These are phyloP conservation scores for Syzygium grande DNA, from an alignment of 345 rosid genomes.

Conservation along the genomic window DNA sequence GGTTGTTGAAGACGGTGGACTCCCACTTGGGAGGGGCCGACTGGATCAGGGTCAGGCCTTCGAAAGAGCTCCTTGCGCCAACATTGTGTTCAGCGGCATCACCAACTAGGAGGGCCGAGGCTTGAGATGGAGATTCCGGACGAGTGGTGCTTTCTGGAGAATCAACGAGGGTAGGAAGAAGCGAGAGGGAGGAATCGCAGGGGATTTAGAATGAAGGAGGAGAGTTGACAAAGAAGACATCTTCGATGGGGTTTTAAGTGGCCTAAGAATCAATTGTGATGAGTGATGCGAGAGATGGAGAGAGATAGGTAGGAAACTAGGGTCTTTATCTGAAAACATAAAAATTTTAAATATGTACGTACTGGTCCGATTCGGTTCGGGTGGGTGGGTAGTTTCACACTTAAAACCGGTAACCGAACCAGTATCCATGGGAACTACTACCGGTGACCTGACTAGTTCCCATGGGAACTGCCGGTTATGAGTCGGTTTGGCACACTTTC, in stretches of 20 bases:
- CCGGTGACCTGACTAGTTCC: too few species aligned
- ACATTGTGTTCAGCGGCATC: neutral
- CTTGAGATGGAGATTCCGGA: neutral
- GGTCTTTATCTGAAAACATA: too few species aligned
- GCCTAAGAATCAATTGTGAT: too few species aligned
- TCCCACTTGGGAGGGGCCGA: slow-evolving; percentile 60
- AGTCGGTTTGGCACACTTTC: too few species aligned
- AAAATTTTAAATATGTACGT: too few species aligned
- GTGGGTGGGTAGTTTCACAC: too few species aligned
- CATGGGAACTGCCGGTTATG: too few species aligned
- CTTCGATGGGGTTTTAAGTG: neutral
- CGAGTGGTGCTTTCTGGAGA: neutral
- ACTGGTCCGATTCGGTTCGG: too few species aligned
- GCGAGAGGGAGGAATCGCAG: neutral
- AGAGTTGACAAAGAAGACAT: neutral
- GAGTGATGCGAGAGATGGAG: too few species aligned
- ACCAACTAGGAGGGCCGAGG: neutral
- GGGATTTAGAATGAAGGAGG: neutral
- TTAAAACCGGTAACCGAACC: too few species aligned
- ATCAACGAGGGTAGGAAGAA: neutral
- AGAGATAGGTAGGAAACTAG: too few species aligned
- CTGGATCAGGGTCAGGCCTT: slow-evolving; percentile 44
- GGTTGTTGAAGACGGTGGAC: slow-evolving; percentile 58
- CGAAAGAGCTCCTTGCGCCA: slow-evolving; percentile 11
- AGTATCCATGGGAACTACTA: too few species aligned